Conservation (phyloP, 306 rosid genomes). For the Fragaria vesca region DNA sequence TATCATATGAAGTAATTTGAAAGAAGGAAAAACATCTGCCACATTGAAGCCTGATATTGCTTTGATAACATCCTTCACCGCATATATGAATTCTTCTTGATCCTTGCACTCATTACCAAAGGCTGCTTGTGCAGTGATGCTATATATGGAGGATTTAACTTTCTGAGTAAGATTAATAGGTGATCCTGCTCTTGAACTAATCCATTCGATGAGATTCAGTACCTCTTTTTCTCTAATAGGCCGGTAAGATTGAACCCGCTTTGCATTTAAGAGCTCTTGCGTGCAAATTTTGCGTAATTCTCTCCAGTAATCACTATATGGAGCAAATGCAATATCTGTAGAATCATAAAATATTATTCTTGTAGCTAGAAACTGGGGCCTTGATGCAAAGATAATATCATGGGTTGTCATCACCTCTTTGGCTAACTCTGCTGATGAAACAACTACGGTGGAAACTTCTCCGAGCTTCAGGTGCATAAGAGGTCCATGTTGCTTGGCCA, state of each 20-base stretch:
- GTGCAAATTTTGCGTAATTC: conserved; percentile 24
- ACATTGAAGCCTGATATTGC: conserved; percentile 26
- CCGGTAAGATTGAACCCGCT: conserved; percentile 40
- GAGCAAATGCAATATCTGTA: not conserved
- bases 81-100: conserved; percentile 25
- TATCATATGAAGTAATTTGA: conserved; percentile 22
- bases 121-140: conserved; percentile 32
- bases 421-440: conserved; percentile 39
- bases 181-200: conserved; percentile 15
- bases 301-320: conserved; percentile 15
- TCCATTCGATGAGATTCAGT: conserved; percentile 25
- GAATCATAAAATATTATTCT: not conserved
- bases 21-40: conserved; percentile 38
- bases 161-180: conserved; percentile 27
- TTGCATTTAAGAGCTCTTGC: conserved; percentile 33
- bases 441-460: too few relatives aligned
- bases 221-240: conserved; percentile 44
- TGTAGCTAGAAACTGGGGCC: conserved; percentile 15
- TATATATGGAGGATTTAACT: conserved; percentile 8
- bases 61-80: not conserved
- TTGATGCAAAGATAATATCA: conserved; percentile 28
- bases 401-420: conserved; percentile 39
- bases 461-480: too few relatives aligned
- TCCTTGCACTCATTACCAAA: conserved; percentile 32
- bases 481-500: too few relatives aligned